Base-by-base conservation (phyloP, 306 rosid genomes). In the Gastrolobium bilobum region DNA sequence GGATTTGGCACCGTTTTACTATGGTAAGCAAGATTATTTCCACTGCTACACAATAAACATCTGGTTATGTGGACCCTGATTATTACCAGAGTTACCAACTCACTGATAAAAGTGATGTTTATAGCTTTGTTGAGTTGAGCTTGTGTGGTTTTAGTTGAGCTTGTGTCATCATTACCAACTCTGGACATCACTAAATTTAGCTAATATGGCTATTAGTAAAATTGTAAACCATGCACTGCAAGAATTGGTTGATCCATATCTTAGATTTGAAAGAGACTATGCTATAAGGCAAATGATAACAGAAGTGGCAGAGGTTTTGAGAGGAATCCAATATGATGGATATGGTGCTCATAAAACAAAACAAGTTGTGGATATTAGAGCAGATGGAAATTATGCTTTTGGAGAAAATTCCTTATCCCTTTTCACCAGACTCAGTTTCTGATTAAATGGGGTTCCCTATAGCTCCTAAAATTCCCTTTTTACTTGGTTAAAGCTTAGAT, bases 1-100 rank as follows among this genome's bases (percentile, higher is more conserved):
- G 96, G 96, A 29, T 91, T 89, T 52, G 96, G 96, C 80, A 76
- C 89, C 13, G 96, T n/a, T 91, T 66, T 91, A 91, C 79, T 86
- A 87, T 57, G 96, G 96, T 91, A 62, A 44, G n/a, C 10, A 44
- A 15, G 71, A 38, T 48, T 81, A 64, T n/a, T n/a, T n/a, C n/a
- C n/a, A n/a, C n/a, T n/a, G n/a, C n/a, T n/a, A n/a, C n/a, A n/a
- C n/a, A n/a, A n/a, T n/a, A n/a, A n/a, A n/a, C n/a, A n/a, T n/a
- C n/a, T n/a, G n/a, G 26, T 20, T 20, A 20, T 60, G 96, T 91
- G 6, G 96, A 91, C 62, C 96, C 96, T 0, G 93, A 89, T 75
- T 91, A 91, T 83, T 89, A 84, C 63, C 91, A 84, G 74, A 82
- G 87, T 57, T 91, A 84, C 74, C 93, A 89, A 11, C 86, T 91